Percentiles rank a stretch among this genome's conserved stretches.
phyloP scores from a whole-genome alignment of 2,329 filamentous ascomycete genomes.

The Claviceps sorghi region DNA sequence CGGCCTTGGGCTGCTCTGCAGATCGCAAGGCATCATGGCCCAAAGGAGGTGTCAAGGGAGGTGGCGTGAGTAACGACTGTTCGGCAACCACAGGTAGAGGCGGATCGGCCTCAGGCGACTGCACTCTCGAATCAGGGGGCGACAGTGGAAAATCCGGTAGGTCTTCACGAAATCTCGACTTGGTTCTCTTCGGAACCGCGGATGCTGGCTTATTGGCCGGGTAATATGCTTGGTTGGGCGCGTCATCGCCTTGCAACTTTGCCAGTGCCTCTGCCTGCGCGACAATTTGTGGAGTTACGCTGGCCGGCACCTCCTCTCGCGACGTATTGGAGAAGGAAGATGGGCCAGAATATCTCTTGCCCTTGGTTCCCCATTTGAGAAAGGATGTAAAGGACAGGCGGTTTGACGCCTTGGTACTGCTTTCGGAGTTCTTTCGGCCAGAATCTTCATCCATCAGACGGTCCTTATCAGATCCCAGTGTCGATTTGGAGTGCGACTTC shows the following conservation, averaged over 20 bases:
- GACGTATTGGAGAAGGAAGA: conserved; percentile 89
- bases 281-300: conserved; percentile 9
- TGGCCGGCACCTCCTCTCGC: conserved; percentile 60
- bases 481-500: conserved; percentile 36
- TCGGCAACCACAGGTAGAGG: conserved; percentile 21
- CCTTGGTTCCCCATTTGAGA: conserved; percentile 54
- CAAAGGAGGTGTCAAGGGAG: conserved; percentile 13
- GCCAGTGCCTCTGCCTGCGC: conserved; percentile 21
- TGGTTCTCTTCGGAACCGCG: conserved; percentile 56
- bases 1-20: conserved; percentile 22
- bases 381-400: conserved; percentile 54
- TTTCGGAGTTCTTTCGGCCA: conserved; percentile 39
- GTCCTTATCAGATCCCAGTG: conserved; percentile 26
- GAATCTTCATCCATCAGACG: conserved; percentile 33
- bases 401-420: conserved; percentile 27
- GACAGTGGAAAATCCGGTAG: conserved; percentile 74
- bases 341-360: conserved; percentile 39
- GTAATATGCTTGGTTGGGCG: conserved; percentile 12
- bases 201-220: conserved; percentile 21
- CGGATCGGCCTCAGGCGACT: conserved; percentile 55
- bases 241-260: conserved; percentile 20
- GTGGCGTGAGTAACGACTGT: conserved; percentile 12
- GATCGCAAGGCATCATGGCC: conserved; percentile 34
- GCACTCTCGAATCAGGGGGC: conserved; percentile 68
- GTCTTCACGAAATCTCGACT: conserved; percentile 86